These are phyloP conservation scores for Scenedesmus sp. DNA, from an alignment of 163 green algal genomes.

Conservation along the genomic window DNA sequence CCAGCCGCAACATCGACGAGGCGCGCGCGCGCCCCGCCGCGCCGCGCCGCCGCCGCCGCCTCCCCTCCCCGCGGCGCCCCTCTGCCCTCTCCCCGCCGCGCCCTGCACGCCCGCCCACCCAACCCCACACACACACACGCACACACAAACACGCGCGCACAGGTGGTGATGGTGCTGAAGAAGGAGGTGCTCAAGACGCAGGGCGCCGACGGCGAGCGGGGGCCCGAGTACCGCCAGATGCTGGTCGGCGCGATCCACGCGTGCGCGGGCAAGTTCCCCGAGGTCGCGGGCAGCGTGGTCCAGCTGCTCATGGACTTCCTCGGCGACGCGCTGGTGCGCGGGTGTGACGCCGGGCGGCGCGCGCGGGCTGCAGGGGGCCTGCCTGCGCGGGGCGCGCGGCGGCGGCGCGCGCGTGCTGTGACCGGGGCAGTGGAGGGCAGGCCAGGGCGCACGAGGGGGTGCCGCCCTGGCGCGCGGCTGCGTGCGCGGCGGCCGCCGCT, in stretches of 20 bases:
- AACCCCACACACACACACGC: too few species aligned
- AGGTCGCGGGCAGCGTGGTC: conserved; percentile 90
- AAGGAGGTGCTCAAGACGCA: conserved; percentile 98
- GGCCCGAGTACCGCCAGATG: conserved; percentile 91
- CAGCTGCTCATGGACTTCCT: conserved; percentile 89
- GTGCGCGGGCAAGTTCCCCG: conserved; percentile 96
- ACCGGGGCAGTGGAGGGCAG: too few species aligned
- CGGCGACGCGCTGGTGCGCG: conserved; percentile 60
- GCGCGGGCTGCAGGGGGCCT: too few species aligned
- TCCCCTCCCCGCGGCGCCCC: background rate
- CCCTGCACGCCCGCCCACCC: too few species aligned
- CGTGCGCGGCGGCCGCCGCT: too few species aligned
- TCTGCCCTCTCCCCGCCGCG: too few species aligned
- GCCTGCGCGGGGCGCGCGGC: too few species aligned
- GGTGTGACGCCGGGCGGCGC: background rate
- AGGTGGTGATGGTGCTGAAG: conserved; percentile 96
- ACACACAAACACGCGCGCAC: too few species aligned
- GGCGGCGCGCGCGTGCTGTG: too few species aligned
- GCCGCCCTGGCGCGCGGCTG: too few species aligned
- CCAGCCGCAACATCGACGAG: conserved; percentile 72
- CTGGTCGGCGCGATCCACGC: conserved; percentile 93
- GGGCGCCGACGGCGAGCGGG: conserved; percentile 89
- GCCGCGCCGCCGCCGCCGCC: too few species aligned
- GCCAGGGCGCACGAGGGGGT: too few species aligned
- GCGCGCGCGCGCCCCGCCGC: conserved; percentile 4